These are phyloP conservation scores for Turritis glabra DNA, from an alignment of 345 rosid genomes.

Conservation along the genomic window DNA sequence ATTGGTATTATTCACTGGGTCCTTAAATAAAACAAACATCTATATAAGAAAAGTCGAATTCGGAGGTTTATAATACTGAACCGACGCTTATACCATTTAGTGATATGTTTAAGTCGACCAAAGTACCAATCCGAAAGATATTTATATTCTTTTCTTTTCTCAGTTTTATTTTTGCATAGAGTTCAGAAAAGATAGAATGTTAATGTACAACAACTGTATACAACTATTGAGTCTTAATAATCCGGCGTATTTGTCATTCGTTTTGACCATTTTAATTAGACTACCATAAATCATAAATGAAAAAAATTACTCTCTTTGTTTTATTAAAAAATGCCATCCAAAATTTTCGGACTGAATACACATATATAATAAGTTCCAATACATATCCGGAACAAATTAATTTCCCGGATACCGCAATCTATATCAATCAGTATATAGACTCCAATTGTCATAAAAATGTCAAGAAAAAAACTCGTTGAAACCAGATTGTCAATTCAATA, in stretches of 20 bases:
- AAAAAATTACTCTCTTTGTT: neutral
- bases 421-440: too few species aligned
- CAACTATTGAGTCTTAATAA: neutral
- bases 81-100: neutral
- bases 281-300: neutral
- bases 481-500: constrained; percentile 11
- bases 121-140: neutral
- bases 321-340: too few species aligned
- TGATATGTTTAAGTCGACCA: neutral
- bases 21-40: neutral
- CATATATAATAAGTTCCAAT: too few species aligned
- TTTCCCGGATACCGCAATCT: too few species aligned
- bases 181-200: neutral
- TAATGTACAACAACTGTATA: neutral
- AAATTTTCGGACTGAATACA: too few species aligned
- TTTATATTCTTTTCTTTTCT: neutral
- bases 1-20: neutral
- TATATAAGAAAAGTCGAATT: constrained; percentile 1
- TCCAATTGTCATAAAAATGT: too few species aligned
- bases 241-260: neutral
- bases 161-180: neutral
- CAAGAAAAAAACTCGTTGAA: neutral
- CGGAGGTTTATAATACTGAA: neutral
- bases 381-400: too few species aligned
- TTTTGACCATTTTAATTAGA: neutral